Conservation (phyloP, 148 eudicot genomes). For the Fagopyrum esculentum region DNA sequence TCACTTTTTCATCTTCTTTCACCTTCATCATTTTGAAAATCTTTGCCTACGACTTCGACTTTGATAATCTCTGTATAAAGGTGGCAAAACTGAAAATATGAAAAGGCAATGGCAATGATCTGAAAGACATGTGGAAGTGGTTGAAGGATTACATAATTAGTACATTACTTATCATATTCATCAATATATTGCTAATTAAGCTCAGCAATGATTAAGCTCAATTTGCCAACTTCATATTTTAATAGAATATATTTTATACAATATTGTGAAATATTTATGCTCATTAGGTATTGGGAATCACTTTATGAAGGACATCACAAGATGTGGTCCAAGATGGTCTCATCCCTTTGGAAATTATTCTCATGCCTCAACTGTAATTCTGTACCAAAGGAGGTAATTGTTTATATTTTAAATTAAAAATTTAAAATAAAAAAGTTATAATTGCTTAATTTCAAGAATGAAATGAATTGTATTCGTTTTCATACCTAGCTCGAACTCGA, state of each 20-base stretch:
- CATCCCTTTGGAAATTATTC: neutral
- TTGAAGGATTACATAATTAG: neutral
- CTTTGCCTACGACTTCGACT: no score
- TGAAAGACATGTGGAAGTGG: neutral
- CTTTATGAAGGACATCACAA: neutral
- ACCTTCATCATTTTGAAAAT: no score
- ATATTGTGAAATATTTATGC: neutral
- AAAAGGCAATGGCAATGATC: neutral
- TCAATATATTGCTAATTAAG: no score
- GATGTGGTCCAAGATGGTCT: constrained; percentile 2
- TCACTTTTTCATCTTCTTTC: no score
- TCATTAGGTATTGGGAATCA: neutral
- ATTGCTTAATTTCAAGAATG: no score
- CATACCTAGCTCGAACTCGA: no score
- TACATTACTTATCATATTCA: neutral
- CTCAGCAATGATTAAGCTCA: neutral
- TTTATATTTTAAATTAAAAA: neutral
- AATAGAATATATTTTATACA: neutral
- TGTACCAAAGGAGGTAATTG: neutral
- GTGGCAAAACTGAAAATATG: neutral
- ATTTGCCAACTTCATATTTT: neutral
- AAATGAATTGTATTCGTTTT: no score
- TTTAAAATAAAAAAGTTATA: no score
- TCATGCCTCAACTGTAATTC: neutral
- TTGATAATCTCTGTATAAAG: no score